Evolutionary conservation across 2,329 filamentous ascomycete species (phyloP), one percentile per base, ranked within the genome.

Genomic region (Septoria linicola): DNA sequence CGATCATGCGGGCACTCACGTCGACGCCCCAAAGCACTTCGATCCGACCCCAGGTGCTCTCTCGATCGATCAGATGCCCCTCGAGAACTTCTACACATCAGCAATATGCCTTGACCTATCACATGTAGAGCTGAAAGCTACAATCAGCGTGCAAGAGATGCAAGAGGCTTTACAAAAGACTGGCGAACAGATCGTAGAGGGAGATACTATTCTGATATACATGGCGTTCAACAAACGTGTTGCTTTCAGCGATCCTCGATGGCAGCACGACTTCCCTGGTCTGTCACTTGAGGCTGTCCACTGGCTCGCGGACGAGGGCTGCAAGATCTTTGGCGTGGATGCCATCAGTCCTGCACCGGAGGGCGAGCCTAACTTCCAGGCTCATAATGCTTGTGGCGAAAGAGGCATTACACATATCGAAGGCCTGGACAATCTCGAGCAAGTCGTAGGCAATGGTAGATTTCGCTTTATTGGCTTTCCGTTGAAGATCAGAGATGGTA

Each of bases 21-120:
- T 65, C 31, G 61, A 64, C 32, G 63, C 62, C 7, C 60, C 59
- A 7, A 65, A 64, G 41, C 62, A 63, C 51, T 65, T 65, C 41
- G 59, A 62, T 19, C 57, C 60, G 1, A 55, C 54, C 5, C 59
- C 59, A 8, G 61, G 61, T 11, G 62, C 58, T 4, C 50, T 59
- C 0, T 59, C 55, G 1, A 64, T 64, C 51, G 61, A 64, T 34
- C 54, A 63, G 37, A 64, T 65, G 54, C 61, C 56, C 3, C 20
- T 64, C 2, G 56, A 59, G n/a, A 57, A 64, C 52, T 64, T 64
- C 48, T 63, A 61, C 41, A 64, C 60, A 16, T 51, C 52, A 10
- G 62, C 62, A 5, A 60, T 64, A 30, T 62, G 60, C 31, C 53
- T 64, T 7, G 60, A 64, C 27, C 60, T 64, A 17, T 63, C 60